These are phyloP conservation scores for Poterioochromonas sp. DNA, from an alignment of 352 stramenopile species.

Conservation along the genomic window DNA sequence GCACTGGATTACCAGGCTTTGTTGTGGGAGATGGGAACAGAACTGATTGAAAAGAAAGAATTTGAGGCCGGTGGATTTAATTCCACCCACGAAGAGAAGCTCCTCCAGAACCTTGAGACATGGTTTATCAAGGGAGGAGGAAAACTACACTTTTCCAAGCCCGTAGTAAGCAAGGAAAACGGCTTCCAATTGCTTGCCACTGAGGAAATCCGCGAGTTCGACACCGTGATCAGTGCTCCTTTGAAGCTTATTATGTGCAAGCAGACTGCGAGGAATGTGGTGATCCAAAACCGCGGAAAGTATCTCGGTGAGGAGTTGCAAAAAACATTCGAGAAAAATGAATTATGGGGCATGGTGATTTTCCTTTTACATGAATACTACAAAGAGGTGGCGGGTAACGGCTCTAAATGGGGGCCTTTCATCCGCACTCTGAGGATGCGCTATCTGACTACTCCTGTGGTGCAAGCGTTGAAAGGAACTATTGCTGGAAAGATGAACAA, in stretches of 20 bases:
- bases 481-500: neutral
- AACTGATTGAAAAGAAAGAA: neutral
- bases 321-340: conserved; percentile 34
- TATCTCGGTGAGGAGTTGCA: conserved; percentile 27
- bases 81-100: neutral
- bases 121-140: conserved; percentile 10
- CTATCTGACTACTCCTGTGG: conserved; percentile 3
- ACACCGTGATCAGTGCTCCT: neutral
- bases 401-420: conserved; percentile 28
- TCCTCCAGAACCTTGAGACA: neutral
- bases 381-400: neutral
- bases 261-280: conserved; percentile 2
- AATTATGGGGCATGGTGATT: conserved; percentile 18
- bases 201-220: neutral
- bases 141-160: conserved; percentile 7
- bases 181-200: conserved; percentile 15
- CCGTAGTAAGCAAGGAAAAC: neutral
- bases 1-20: conserved; percentile 17
- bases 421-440: conserved; percentile 21
- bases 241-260: conserved; percentile 22
- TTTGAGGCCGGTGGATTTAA: neutral
- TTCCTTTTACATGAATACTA: conserved; percentile 29
- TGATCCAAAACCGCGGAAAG: neutral
- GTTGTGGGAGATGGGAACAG: conserved; percentile 24
- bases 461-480: neutral